Percentiles rank a stretch among this genome's conserved stretches.
Conservation (phyloP, 75 land plant genomes). For the Picea glauca region DNA sequence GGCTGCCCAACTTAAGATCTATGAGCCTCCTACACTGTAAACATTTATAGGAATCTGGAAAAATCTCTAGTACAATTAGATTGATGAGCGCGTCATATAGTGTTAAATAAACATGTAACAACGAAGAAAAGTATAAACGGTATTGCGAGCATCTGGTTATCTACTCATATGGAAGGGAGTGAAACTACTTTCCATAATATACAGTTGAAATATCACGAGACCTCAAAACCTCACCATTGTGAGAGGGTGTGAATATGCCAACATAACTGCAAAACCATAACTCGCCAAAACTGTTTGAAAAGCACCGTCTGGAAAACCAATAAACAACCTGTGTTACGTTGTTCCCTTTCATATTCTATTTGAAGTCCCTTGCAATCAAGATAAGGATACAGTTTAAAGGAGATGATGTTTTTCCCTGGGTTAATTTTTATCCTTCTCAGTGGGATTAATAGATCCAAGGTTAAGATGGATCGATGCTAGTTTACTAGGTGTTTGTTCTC, state of each 20-base stretch:
- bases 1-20: conserved; percentile 58
- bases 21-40: conserved; percentile 49
- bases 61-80: background rate
- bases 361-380: no score
- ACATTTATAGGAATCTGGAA: conserved; percentile 65
- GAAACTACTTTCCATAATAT: background rate
- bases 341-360: no score
- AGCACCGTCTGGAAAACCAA: no score
- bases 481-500: no score
- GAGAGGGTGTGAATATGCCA: conserved; percentile 65
- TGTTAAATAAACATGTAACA: background rate
- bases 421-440: no score
- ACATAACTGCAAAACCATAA: conserved; percentile 77
- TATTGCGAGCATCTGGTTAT: background rate
- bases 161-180: background rate
- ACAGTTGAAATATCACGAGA: background rate
- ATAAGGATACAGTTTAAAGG: no score
- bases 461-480: no score
- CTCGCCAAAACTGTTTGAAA: conserved; percentile 38
- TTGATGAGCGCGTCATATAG: background rate
- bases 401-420: no score
- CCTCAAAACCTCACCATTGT: conserved; percentile 41
- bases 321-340: no score
- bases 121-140: background rate
- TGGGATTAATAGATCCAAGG: no score